These are phyloP conservation scores for Xylaria grammica DNA, from an alignment of 495 filamentous ascomycete species.

Conservation along the genomic window DNA sequence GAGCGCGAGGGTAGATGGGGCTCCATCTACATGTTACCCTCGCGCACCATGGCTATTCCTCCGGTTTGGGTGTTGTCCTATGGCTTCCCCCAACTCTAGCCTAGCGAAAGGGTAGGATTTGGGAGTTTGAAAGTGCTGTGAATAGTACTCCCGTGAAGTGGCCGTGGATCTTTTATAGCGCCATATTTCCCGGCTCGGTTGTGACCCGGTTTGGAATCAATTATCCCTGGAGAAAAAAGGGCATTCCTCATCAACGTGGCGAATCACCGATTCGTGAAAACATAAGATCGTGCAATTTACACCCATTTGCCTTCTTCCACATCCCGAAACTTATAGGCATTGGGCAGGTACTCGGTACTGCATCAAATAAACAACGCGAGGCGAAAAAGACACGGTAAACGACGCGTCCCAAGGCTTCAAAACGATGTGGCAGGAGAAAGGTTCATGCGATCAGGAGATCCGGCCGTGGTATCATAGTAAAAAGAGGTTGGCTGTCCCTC, in stretches of 20 bases:
- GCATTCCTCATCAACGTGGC: background rate
- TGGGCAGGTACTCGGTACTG: background rate
- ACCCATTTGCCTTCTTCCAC: background rate
- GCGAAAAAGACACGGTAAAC: slow-evolving; percentile 1
- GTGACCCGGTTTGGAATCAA: background rate
- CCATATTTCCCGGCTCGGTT: background rate
- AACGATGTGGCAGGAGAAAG: slow-evolving; percentile 6
- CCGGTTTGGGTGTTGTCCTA: background rate
- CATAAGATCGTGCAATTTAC: slow-evolving; percentile 4
- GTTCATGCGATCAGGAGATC: background rate
- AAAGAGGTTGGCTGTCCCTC: background rate
- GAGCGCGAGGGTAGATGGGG: background rate
- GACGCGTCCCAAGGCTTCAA: background rate
- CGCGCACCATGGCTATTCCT: background rate
- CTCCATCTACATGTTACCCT: background rate
- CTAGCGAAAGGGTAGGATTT: background rate
- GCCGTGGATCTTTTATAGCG: background rate
- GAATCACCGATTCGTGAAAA: slow-evolving; percentile 14
- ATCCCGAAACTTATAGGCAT: background rate
- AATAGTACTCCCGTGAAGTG: background rate
- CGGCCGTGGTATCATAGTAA: background rate
- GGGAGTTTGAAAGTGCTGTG: background rate
- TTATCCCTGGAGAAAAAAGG: background rate
- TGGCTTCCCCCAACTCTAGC: background rate
- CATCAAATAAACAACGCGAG: slow-evolving; percentile 6